Evolutionary conservation across 805 yeast species (phyloP), one percentile per base, ranked within the genome.

Genomic region (Danielia reshetovae): DNA sequence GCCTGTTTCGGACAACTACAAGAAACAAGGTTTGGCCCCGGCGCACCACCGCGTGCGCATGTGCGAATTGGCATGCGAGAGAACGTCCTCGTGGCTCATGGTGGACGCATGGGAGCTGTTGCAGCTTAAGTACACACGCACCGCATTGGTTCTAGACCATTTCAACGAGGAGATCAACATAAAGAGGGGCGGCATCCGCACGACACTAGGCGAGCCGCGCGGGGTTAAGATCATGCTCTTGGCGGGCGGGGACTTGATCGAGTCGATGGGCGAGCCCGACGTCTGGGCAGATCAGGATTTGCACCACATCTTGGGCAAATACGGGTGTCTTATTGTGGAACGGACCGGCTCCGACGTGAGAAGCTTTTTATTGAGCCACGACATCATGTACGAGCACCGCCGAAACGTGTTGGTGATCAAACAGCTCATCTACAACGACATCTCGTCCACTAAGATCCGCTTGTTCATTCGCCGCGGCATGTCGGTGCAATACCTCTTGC

Each of bases 201-300:
- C 78, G 7, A 67, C 71, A 5, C 65, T 70, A 28, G 85, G 85
- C 7, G 69, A 64, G 35, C 74, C 66, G 40, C 72, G 87, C 37
- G 96, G 96, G 16, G 96, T 85, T 35, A 90, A 90, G 57, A 82
- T 93, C 51, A 90, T 93, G 97, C 72, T 93, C 36, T 68, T 93
- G 26, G 98, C 98, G 0, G 98, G 98, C 33, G 98, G 98, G 27
- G 98, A 93, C 61, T 73, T 93, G 48, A 93, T 93, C 35, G 98
- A 93, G 59, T 81, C 94, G 28, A 93, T 93, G 97, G 98, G 98
- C n/a, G 98, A 93, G 61, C 97, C 98, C 15, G 93, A 90, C 52
- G 98, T 93, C 24, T 93, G 98, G 98, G 95, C 95, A 1, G 97
- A 90, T 57, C 82, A 75, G 38, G 98, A 93, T 60, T 70, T 93